phyloP scores from a whole-genome alignment of 495 filamentous ascomycete species.

The Trichoderma erinaceum region DNA sequence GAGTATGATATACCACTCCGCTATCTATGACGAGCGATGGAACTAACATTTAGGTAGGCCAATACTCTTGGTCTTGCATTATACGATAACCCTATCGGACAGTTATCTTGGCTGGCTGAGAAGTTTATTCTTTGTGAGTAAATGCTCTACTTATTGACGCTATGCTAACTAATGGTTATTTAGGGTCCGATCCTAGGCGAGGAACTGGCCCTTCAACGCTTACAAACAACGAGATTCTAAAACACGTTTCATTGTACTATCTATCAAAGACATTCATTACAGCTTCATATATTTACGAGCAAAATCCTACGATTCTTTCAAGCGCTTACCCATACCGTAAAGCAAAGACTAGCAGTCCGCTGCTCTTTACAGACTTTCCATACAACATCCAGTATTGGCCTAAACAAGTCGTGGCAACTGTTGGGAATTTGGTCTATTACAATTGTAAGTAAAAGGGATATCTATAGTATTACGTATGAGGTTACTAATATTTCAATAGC shows the following conservation, averaged over 20 bases:
- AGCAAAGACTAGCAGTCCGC: slow-evolving; percentile 17
- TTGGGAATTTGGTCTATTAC: slow-evolving; percentile 26
- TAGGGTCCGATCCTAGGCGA: slow-evolving; percentile 19
- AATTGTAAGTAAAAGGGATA: slow-evolving; percentile 16
- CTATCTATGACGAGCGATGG: too few species aligned
- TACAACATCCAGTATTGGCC: slow-evolving; percentile 22
- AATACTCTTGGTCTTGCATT: slow-evolving; percentile 34
- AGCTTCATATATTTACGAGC: slow-evolving; percentile 21
- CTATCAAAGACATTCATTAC: slow-evolving; percentile 23
- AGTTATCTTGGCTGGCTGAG: slow-evolving; percentile 34
- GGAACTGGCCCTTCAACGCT: slow-evolving; percentile 17
- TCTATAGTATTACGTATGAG: background rate
- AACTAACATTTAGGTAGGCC: slow-evolving; percentile 18
- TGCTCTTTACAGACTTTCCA: slow-evolving; percentile 20
- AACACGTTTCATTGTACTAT: slow-evolving; percentile 29
- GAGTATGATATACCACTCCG: too few species aligned
- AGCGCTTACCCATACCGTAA: slow-evolving; percentile 8
- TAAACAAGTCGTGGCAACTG: slow-evolving; percentile 19
- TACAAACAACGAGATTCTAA: slow-evolving; percentile 24
- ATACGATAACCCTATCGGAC: slow-evolving; percentile 33
- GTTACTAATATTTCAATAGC: slow-evolving; percentile 17
- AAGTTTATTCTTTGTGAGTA: slow-evolving; percentile 26
- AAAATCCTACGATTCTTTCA: slow-evolving; percentile 16
- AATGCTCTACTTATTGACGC: background rate
- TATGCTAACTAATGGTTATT: too few species aligned